A percentile compares a stretch with the other conserved stretches of the same genome.
These are phyloP conservation scores for Grigorovia humatica DNA, from an alignment of 805 yeast genomes.

Conservation along the genomic window DNA sequence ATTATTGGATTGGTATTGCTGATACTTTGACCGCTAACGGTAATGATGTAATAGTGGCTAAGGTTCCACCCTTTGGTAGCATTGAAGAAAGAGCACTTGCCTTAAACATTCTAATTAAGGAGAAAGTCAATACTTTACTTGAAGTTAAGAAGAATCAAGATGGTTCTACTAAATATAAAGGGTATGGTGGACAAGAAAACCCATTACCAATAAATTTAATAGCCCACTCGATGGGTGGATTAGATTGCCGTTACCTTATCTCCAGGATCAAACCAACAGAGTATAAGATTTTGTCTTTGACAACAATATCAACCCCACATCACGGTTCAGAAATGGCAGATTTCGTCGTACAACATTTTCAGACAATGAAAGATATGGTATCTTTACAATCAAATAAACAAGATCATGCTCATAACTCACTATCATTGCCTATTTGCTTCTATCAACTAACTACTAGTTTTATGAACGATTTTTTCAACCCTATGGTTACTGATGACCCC, in stretches of 20 bases:
- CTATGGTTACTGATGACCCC: slow-evolving; percentile 41
- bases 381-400: slow-evolving; percentile 8
- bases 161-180: slow-evolving; percentile 13
- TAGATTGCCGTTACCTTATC: slow-evolving; percentile 72
- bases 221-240: slow-evolving; percentile 93
- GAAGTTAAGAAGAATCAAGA: slow-evolving; percentile 13
- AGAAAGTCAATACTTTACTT: slow-evolving; percentile 13
- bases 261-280: slow-evolving; percentile 36
- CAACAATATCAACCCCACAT: slow-evolving; percentile 86
- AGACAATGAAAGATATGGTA: slow-evolving; percentile 19
- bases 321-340: slow-evolving; percentile 80
- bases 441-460: slow-evolving; percentile 53
- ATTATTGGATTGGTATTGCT: slow-evolving; percentile 78
- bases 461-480: slow-evolving; percentile 51
- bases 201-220: slow-evolving; percentile 55
- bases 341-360: slow-evolving; percentile 35
- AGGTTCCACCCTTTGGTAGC: slow-evolving; percentile 74
- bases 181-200: neutral
- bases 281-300: slow-evolving; percentile 58
- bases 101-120: slow-evolving; percentile 42
- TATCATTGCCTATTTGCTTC: slow-evolving; percentile 35
- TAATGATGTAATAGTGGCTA: slow-evolving; percentile 56
- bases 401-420: neutral
- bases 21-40: slow-evolving; percentile 52
- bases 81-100: slow-evolving; percentile 57